Conservation (phyloP, 805 yeast species). For the Jamesozyma rosinii region DNA sequence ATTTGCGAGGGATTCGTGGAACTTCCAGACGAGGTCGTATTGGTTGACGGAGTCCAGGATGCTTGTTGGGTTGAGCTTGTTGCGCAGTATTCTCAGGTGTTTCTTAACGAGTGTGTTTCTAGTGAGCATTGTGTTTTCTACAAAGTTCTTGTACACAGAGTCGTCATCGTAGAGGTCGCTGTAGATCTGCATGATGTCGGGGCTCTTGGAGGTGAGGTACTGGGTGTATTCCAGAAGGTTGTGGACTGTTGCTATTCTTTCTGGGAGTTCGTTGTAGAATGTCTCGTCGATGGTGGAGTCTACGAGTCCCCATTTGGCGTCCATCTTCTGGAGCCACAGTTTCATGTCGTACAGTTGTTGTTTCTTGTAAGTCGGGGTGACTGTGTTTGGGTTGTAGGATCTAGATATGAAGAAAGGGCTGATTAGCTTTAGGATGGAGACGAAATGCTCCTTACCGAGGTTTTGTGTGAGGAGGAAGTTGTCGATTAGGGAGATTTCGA, state of each 20-base stretch:
- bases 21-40: conserved; percentile 36
- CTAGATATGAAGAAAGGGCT: conserved; percentile 38
- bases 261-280: conserved; percentile 12
- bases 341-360: conserved; percentile 18
- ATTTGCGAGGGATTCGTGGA: conserved; percentile 33
- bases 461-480: conserved; percentile 42
- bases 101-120: conserved; percentile 17
- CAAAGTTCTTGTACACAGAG: conserved; percentile 19
- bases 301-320: conserved; percentile 17
- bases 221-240: conserved; percentile 21
- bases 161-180: conserved; percentile 25
- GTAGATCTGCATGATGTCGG: conserved; percentile 16
- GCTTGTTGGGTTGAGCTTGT: conserved; percentile 19
- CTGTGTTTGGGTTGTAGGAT: conserved; percentile 28
- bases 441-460: conserved; percentile 38
- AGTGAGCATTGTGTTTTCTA: conserved; percentile 22
- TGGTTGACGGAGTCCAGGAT: conserved; percentile 28
- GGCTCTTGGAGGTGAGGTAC: conserved; percentile 16
- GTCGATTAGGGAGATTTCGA: conserved; percentile 38
- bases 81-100: conserved; percentile 11
- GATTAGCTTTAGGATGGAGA: conserved; percentile 34
- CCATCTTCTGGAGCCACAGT: conserved; percentile 25
- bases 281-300: background rate
- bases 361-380: conserved; percentile 20
- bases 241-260: conserved; percentile 13